Conservation (phyloP, 345 rosid genomes). For the Melaleuca alternifolia region DNA sequence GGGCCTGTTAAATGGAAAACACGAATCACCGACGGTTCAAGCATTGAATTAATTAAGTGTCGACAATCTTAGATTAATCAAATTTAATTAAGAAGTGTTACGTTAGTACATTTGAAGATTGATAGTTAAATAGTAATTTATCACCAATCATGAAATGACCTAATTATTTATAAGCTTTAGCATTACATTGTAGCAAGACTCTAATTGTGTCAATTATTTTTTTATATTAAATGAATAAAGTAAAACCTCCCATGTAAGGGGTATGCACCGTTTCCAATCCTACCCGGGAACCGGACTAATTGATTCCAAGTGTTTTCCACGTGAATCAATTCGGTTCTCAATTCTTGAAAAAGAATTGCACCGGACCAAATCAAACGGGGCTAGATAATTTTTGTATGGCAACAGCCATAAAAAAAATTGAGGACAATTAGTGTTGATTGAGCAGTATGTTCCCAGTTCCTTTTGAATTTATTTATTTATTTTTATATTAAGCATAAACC, state of each 20-base stretch:
- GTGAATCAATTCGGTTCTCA: neutral
- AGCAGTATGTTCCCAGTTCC: neutral
- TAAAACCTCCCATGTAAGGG: neutral
- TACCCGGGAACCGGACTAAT: rapidly evolving
- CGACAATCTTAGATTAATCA: neutral
- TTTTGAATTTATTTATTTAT: neutral
- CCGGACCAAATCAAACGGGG: rapidly evolving
- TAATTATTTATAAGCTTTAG: neutral
- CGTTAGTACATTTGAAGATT: neutral
- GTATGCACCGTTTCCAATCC: rapidly evolving
- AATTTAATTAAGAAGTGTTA: neutral
- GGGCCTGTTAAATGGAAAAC: neutral
- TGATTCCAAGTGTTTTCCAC: rapidly evolving
- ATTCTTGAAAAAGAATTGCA: neutral
- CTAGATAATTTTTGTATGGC: rapidly evolving
- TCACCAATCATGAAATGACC: neutral
- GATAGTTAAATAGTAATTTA: neutral
- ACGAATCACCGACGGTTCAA: no score
- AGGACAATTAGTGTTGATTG: neutral
- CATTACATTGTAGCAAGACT: neutral
- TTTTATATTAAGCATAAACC: neutral
- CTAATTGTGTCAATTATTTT: neutral
- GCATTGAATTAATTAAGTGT: no score
- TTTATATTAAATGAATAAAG: neutral
- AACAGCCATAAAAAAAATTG: neutral